Percentiles rank a stretch among this genome's conserved stretches.
These are phyloP conservation scores for Pseudopithomyces maydicus DNA, from an alignment of 2,329 filamentous ascomycete genomes.

Conservation along the genomic window DNA sequence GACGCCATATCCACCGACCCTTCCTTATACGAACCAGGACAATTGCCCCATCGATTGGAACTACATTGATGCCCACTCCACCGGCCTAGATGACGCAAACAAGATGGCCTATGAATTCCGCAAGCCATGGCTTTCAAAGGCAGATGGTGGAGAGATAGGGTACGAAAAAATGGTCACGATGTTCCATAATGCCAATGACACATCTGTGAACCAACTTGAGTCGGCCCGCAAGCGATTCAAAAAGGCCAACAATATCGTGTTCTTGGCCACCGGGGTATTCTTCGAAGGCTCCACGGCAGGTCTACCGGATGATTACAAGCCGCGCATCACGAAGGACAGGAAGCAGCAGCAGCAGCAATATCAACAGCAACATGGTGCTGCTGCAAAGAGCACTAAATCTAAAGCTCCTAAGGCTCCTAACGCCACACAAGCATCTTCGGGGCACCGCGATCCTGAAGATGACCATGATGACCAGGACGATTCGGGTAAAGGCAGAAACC, in stretches of 20 bases:
- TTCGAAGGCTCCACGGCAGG: slow-evolving; percentile 10
- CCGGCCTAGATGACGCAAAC: not conserved
- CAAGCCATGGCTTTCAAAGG: slow-evolving; percentile 2
- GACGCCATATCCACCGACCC: not conserved
- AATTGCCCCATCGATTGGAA: slow-evolving; percentile 5
- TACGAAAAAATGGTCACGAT: not conserved
- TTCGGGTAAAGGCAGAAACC: too few relatives aligned
- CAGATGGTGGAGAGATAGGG: not conserved
- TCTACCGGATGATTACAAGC: not conserved
- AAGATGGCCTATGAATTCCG: not conserved
- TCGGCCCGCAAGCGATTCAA: slow-evolving; percentile 17
- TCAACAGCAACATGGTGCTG: not conserved
- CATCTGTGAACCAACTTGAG: not conserved
- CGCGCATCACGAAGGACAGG: not conserved
- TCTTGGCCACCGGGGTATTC: slow-evolving; percentile 16
- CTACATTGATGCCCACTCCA: not conserved
- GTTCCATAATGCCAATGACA: not conserved
- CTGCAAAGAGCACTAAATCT: not conserved
- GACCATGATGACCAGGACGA: too few relatives aligned
- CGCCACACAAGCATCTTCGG: too few relatives aligned
- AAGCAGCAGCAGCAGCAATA: not conserved
- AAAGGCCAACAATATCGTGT: slow-evolving; percentile 12
- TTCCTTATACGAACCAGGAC: not conserved
- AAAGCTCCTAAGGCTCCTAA: not conserved
- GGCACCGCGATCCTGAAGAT: too few relatives aligned